These are phyloP conservation scores for Peziza echinospora DNA, from an alignment of 495 filamentous ascomycete genomes.

Conservation along the genomic window DNA sequence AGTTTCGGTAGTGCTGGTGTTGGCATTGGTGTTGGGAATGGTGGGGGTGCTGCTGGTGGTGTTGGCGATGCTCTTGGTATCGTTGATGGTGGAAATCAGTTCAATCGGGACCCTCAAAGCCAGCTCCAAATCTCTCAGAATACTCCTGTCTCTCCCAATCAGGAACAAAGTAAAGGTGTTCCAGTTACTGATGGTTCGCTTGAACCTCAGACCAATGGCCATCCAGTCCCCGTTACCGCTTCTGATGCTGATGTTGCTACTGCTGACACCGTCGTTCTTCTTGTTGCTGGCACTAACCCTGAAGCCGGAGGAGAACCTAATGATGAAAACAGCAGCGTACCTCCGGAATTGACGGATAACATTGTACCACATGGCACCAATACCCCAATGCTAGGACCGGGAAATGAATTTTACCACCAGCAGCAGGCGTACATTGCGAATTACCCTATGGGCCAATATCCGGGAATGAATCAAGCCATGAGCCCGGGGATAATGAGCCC, in stretches of 20 bases:
- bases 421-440: neutral
- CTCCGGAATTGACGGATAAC: neutral
- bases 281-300: constrained; percentile 15
- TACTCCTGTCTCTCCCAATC: constrained; percentile 1
- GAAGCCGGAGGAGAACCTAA: constrained; percentile 9
- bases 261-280: constrained; percentile 17
- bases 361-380: neutral
- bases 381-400: neutral
- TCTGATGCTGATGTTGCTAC: constrained; percentile 16
- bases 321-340: constrained; percentile 6
- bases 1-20: constrained; percentile 13
- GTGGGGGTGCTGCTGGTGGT: neutral
- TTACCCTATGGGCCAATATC: neutral
- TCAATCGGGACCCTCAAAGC: constrained; percentile 5
- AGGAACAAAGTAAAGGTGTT: constrained; percentile 20
- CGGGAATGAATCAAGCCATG: neutral
- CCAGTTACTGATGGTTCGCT: constrained; percentile 12
- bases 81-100: constrained; percentile 10
- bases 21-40: neutral
- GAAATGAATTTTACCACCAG: neutral
- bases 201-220: neutral
- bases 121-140: neutral
- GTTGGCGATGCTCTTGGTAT: constrained; percentile 5
- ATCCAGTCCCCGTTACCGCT: constrained; percentile 1
- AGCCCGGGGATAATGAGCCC: constrained; percentile 5